Evolutionary conservation across 2,329 filamentous ascomycete species (phyloP).

Genomic region (Nothopassalora personata): DNA sequence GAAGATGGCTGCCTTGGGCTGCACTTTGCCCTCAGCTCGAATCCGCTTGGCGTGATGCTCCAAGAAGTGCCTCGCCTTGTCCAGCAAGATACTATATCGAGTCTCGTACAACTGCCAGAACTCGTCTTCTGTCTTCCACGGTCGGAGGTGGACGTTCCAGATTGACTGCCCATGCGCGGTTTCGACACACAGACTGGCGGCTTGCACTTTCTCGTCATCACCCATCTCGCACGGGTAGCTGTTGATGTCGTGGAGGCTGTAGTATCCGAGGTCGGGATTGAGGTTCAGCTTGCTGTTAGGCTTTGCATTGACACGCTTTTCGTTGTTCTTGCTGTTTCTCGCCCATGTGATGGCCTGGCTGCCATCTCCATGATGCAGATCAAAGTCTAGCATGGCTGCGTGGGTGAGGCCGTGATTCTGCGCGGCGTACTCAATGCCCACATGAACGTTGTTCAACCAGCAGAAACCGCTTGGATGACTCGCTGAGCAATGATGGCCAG

Average conservation of each 20-base stretch:
- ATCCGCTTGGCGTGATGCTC: conserved; percentile 64
- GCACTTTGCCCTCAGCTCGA: conserved; percentile 50
- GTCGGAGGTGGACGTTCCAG: conserved; percentile 91
- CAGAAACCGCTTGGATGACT: conserved; percentile 91
- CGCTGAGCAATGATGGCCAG: conserved; percentile 91
- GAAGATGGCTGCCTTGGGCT: conserved; percentile 82
- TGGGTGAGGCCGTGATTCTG: conserved; percentile 83
- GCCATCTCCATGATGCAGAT: conserved; percentile 90
- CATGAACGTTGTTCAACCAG: conserved; percentile 97
- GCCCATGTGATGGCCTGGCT: conserved; percentile 92
- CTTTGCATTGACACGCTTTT: conserved; percentile 28
- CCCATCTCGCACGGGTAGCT: conserved; percentile 94
- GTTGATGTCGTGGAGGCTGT: conserved; percentile 96
- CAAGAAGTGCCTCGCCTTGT: conserved; percentile 77
- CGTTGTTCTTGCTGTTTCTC: conserved; percentile 65
- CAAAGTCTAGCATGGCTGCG: conserved; percentile 88
- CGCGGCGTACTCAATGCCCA: conserved; percentile 87
- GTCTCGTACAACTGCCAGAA: conserved; percentile 86
- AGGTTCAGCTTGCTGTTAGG: conserved; percentile 28
- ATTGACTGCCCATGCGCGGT: conserved; percentile 89
- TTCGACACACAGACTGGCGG: conserved; percentile 89
- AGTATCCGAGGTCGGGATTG: conserved; percentile 68
- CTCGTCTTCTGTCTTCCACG: conserved; percentile 75
- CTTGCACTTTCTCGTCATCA: conserved; percentile 89
- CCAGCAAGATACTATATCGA: conserved; percentile 69